Conservation (phyloP, 257 asterid species). For the Solanum chiquidenum region DNA sequence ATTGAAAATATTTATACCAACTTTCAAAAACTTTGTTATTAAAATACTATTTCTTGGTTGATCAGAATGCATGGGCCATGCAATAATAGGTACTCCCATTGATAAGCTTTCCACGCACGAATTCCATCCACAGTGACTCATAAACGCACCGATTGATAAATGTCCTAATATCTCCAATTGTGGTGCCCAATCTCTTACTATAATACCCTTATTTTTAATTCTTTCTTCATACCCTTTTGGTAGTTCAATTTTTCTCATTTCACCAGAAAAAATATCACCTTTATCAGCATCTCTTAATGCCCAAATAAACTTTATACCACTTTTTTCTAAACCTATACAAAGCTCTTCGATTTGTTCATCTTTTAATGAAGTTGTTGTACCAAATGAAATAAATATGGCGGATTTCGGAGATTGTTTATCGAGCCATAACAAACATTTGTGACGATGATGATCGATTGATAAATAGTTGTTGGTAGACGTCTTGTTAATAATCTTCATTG, state of each 20-base stretch:
- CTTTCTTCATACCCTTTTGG: constrained; percentile 39
- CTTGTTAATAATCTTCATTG: neutral
- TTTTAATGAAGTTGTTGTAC: constrained; percentile 38
- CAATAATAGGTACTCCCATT: constrained; percentile 49
- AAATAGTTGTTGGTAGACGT: neutral
- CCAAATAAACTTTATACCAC: constrained; percentile 29
- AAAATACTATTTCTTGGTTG: constrained; percentile 45
- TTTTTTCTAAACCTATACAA: constrained; percentile 32
- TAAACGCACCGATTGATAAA: constrained; percentile 29
- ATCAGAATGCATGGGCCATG: constrained; percentile 72
- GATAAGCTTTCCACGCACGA: constrained; percentile 55
- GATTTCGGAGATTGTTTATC: constrained; percentile 24
- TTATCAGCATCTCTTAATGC: constrained; percentile 36
- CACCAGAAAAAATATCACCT: constrained; percentile 1
- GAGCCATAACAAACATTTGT: constrained; percentile 41
- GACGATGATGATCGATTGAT: neutral
- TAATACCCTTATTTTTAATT: constrained; percentile 21
- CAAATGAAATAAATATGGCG: constrained; percentile 33
- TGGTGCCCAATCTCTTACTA: constrained; percentile 52
- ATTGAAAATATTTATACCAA: constrained; percentile 23
- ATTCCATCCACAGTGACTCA: constrained; percentile 67
- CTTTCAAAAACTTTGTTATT: constrained; percentile 19
- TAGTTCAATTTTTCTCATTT: neutral
- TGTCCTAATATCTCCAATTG: constrained; percentile 47
- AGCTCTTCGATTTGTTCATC: constrained; percentile 25